Evolutionary conservation across 129 eudicot genomes (phyloP), one percentile per base, ranked within the genome.

Genomic region (Pulicaria dysenterica): DNA sequence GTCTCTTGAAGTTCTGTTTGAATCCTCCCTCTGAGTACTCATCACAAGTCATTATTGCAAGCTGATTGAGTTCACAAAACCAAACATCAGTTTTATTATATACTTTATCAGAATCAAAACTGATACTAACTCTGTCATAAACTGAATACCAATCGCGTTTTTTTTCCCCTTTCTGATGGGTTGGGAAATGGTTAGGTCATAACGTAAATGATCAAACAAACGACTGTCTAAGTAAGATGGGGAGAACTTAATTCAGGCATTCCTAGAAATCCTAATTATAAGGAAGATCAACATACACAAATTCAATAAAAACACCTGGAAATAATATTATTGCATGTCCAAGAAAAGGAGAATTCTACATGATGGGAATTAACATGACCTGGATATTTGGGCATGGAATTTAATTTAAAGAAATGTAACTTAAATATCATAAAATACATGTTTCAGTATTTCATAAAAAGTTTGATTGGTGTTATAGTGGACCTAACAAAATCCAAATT

Each of bases 41-140:
- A 80, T 83, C 87, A 84, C 78, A 72, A 74, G 70, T 82, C 87
- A 71, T 79, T 81, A 73, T 78, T 83, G 87, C 83, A 77, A 85
- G 77, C 88, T 82, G 90, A 69, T 73, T 55, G 44, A 58, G 83
- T 79, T 58, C 54, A 76, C 37, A 77, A 48, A 77, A 59, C 70
- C 61, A 77, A 69, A 77, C 58, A 77, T 77, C 64, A 77, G 81
- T 77, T 40, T 69, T 57, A 46, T 54, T 9, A 19, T 73, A 48
- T 45, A 36, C 15, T 45, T n/a, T 40, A 44, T 46, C 40, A 3
- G 17, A 59, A 45, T 9, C 13, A 45, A 58, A 58, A 24, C 9
- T 10, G 12, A 50, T 51, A 13, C 31, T n/a, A 12, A 24, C 50
- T 3, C 62, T 48, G n/a, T 51, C 73, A 50, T 15, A 50, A 37